phyloP scores from a whole-genome alignment of 148 eudicot genomes.

The Tetragonia tetragonoides region DNA sequence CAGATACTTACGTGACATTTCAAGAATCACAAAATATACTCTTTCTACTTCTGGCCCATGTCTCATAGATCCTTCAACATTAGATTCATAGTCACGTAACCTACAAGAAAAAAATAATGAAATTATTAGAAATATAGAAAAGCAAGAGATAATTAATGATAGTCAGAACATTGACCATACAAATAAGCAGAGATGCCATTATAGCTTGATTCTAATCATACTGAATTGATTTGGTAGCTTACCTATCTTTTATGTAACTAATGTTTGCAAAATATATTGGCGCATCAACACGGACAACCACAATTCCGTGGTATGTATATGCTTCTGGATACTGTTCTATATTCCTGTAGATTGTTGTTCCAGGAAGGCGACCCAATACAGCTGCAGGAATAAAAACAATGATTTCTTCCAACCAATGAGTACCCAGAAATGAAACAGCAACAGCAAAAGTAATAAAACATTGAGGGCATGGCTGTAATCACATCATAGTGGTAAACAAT shows the following conservation, averaged over 20 bases:
- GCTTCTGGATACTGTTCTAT: conserved; percentile 91
- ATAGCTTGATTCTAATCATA: neutral
- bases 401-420: neutral
- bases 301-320: conserved; percentile 84
- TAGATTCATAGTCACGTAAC: conserved; percentile 81
- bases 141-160: conserved; percentile 8
- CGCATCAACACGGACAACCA: conserved; percentile 92
- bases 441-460: neutral
- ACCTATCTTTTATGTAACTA: conserved; percentile 96
- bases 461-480: neutral
- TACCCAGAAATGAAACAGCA: conserved; percentile 1
- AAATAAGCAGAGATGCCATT: neutral
- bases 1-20: conserved; percentile 84
- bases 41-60: conserved; percentile 84
- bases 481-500: neutral
- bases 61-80: conserved; percentile 48
- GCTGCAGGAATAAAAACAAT: conserved; percentile 47
- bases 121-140: neutral
- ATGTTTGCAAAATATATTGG: conserved; percentile 98
- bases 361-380: conserved; percentile 94
- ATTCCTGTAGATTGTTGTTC: conserved; percentile 93
- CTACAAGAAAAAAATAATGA: conserved; percentile 27
- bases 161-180: conserved; percentile 1
- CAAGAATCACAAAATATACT: conserved; percentile 76
- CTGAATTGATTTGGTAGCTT: neutral